These are phyloP conservation scores for Aspergillus nidulans DNA, from an alignment of 495 filamentous ascomycete genomes.

Conservation along the genomic window DNA sequence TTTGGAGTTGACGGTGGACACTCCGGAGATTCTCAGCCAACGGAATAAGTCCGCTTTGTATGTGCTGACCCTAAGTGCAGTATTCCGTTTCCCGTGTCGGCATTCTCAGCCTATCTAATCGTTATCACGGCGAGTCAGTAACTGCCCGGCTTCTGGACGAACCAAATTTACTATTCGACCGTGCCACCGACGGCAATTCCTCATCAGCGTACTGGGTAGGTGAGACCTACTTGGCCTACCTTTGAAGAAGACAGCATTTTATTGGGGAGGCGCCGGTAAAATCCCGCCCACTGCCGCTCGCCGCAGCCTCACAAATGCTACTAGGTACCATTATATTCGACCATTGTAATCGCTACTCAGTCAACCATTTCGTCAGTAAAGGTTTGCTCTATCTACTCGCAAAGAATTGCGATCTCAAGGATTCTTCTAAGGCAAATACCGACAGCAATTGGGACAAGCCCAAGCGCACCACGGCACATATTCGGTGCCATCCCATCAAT, in stretches of 20 bases:
- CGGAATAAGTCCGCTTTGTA: constrained; percentile 5
- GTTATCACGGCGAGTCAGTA: too few species aligned
- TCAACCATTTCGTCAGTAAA: background rate
- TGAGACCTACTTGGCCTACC: background rate
- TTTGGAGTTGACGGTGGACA: background rate
- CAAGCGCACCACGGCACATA: background rate
- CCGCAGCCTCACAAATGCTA: too few species aligned
- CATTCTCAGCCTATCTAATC: background rate
- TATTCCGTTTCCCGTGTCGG: background rate
- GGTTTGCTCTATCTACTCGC: background rate
- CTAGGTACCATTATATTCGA: background rate
- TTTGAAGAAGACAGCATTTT: background rate
- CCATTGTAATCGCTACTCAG: background rate
- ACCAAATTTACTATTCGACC: background rate
- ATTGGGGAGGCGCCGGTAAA: too few species aligned
- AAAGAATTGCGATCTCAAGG: background rate
- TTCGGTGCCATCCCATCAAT: background rate
- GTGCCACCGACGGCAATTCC: background rate
- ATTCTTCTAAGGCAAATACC: background rate
- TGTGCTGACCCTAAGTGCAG: background rate
- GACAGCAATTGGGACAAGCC: background rate
- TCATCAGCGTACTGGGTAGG: background rate
- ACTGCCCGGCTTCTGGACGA: too few species aligned
- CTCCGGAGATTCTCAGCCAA: constrained; percentile 1
- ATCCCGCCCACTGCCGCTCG: too few species aligned